Percentiles rank a stretch among this genome's conserved stretches.
phyloP scores from a whole-genome alignment of 2,329 filamentous ascomycete genomes.

The Gnomoniopsis smithogilvyi region DNA sequence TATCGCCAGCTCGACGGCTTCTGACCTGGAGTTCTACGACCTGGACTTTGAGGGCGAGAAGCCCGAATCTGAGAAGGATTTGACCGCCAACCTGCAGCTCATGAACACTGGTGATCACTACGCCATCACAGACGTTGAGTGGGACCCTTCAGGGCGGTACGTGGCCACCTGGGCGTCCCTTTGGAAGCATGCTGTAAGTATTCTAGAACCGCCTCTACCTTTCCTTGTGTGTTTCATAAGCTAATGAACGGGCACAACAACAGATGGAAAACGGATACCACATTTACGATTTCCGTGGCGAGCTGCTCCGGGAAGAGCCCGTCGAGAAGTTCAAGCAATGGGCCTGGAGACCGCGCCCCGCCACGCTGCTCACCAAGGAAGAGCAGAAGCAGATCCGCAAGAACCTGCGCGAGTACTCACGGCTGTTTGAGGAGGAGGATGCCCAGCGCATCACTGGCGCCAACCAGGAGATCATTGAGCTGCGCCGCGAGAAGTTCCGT shows the following conservation, averaged over 20 bases:
- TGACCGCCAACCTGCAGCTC: constrained; percentile 90
- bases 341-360: constrained; percentile 86
- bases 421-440: constrained; percentile 93
- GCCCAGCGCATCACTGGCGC: constrained; percentile 89
- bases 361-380: constrained; percentile 90
- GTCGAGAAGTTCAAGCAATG: constrained; percentile 98
- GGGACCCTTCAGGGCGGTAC: constrained; percentile 94
- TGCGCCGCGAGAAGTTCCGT: constrained; percentile 73
- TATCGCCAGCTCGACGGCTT: constrained; percentile 87
- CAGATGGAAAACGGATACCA: constrained; percentile 99
- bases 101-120: constrained; percentile 96
- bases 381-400: constrained; percentile 98
- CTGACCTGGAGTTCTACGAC: constrained; percentile 96
- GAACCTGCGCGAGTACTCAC: constrained; percentile 95
- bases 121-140: constrained; percentile 95
- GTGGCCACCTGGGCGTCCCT: constrained; percentile 89
- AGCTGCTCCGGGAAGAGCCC: constrained; percentile 82
- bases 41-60: constrained; percentile 98
- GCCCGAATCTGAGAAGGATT: constrained; percentile 86
- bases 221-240: constrained; percentile 18
- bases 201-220: neutral
- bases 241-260: neutral
- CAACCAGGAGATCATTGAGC: constrained; percentile 90
- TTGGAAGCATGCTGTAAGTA: constrained; percentile 91
- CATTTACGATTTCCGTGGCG: constrained; percentile 93